A percentile compares a stretch with the other conserved stretches of the same genome.
Evolutionary conservation across 805 yeast species (phyloP).

Genomic region (Saccharomycopsis javanensis): DNA sequence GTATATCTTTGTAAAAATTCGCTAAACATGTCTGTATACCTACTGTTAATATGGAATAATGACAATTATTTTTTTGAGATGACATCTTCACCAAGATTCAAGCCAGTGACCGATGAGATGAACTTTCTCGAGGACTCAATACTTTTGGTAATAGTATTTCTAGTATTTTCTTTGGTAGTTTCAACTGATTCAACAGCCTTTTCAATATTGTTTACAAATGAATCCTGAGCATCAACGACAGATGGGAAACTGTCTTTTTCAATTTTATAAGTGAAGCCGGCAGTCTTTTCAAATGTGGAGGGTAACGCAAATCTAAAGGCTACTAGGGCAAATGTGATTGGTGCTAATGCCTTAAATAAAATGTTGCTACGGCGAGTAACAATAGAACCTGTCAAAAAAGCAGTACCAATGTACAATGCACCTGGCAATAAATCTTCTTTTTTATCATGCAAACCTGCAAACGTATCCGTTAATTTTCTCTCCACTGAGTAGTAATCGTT

Average conservation of each 20-base stretch:
- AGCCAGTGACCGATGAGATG: conserved; percentile 52
- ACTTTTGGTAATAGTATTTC: conserved; percentile 29
- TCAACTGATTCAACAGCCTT: conserved; percentile 37
- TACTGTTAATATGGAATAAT: too few relatives aligned
- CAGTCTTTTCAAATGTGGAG: conserved; percentile 54
- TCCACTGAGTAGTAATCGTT: conserved; percentile 48
- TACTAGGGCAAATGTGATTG: conserved; percentile 48
- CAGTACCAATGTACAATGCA: conserved; percentile 55
- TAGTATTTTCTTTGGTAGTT: conserved; percentile 32
- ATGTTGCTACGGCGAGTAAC: conserved; percentile 58
- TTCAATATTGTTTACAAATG: conserved; percentile 37
- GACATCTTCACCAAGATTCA: conserved; percentile 55
- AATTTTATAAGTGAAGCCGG: conserved; percentile 44
- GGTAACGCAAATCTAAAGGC: conserved; percentile 70
- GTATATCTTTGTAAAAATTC: too few relatives aligned
- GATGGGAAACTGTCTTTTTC: conserved; percentile 55
- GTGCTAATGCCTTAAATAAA: conserved; percentile 44
- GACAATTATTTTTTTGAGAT: conserved; percentile 30
- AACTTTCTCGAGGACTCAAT: conserved; percentile 33
- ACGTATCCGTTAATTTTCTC: conserved; percentile 50
- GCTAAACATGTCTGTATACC: too few relatives aligned
- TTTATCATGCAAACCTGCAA: conserved; percentile 53
- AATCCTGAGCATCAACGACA: conserved; percentile 52
- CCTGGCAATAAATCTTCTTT: conserved; percentile 67
- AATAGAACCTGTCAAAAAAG: conserved; percentile 63